Evolutionary conservation across 352 stramenopile species (phyloP), one percentile per base, ranked within the genome.

Genomic region (Globisporangium cystogenes): DNA sequence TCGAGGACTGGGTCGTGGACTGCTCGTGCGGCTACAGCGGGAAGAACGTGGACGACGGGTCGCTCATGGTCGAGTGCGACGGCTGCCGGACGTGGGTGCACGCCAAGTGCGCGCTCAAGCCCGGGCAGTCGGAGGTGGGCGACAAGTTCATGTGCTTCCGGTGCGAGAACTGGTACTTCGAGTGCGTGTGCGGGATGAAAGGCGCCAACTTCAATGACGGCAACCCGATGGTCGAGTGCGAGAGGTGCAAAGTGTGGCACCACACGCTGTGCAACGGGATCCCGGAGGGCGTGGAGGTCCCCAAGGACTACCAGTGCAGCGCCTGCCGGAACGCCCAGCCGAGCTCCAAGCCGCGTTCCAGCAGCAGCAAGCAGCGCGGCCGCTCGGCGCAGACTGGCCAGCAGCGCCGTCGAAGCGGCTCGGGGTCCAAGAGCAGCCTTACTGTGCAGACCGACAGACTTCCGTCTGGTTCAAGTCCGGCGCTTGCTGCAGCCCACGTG

Each of bases 231-330:
- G 68, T 92, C 12, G 70, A 90, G 39, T 44, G 39, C 39, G 39
- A 44, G 18, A 44, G 4, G 7, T 44, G 39, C 53, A 66, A 80
- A 41, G 83, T 68, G 7, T 94, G 83, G 83, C 74, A 89, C 47
- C 83, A 94, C 47, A 89, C 81, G 1, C 37, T 60, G 26, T 94
- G 83, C 47, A 76, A 72, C 4, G 67, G 70, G 0, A 76, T 92
- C n/a, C 62, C 64, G 2, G 72, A 86, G 44, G 67, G 57, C 1
- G 63, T 71, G 33, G 68, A 84, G 7, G 61, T 76, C 21, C 68
- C 78, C 10, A 62, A 79, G 21, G 36, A 72, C 40, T 93, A 87
- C 47, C 59, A 60, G 18, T 93, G 83, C 43, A 70, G 71, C 14
- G 52, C 62, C 14, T 93, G 83, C 44, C 53, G 27, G 11, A 33